Conservation (phyloP, 169 alveolate species). For the Cryptosporidium meleagridis region DNA sequence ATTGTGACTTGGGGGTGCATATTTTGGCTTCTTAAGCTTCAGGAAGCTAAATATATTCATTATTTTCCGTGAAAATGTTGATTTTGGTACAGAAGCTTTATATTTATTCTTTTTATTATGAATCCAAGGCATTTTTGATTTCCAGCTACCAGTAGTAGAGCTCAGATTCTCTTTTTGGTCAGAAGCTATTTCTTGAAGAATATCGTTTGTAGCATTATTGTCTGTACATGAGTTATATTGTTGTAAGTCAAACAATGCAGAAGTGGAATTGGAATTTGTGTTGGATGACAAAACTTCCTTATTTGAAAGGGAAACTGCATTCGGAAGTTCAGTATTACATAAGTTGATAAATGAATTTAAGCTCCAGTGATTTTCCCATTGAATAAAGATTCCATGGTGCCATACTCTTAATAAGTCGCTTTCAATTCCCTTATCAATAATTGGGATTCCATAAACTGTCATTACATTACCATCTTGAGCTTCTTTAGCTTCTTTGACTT, state of each 20-base stretch:
- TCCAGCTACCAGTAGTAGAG: background rate
- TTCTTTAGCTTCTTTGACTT: constrained; percentile 4
- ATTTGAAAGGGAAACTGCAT: background rate
- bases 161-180: background rate
- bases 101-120: background rate
- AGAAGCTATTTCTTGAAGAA: background rate
- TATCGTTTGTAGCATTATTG: background rate
- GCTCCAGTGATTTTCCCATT: constrained; percentile 74
- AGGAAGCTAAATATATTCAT: background rate
- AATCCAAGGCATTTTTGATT: background rate
- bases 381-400: constrained; percentile 63
- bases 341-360: constrained; percentile 27
- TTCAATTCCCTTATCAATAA: constrained; percentile 44
- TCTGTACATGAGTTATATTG: background rate
- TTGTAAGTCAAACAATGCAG: background rate
- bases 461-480: background rate
- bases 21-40: background rate
- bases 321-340: constrained; percentile 22
- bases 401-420: constrained; percentile 60
- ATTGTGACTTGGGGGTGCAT: constrained; percentile 23
- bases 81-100: background rate
- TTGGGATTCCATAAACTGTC: constrained; percentile 2
- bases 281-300: constrained; percentile 8
- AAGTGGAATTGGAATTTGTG: background rate
- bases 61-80: background rate